Base-by-base conservation (phyloP, 169 alveolate genomes). In the Eimeria sp. region DNA sequence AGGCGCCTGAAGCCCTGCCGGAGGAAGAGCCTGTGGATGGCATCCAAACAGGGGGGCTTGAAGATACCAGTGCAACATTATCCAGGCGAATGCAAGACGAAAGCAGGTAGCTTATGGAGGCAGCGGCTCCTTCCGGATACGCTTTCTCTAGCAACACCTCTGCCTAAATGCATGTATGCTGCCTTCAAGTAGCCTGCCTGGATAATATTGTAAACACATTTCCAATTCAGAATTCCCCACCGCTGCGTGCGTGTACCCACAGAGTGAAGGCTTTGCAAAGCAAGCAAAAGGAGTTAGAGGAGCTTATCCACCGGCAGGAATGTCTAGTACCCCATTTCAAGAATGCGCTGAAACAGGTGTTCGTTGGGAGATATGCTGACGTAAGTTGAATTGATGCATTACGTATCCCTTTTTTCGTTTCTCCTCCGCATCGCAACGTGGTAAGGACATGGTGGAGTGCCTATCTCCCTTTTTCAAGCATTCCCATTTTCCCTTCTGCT, bases 1-100 rank as follows among this genome's bases (percentile, higher is more conserved):
- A 85, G 71, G 78, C 91, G 27, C 91, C 91, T 13, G 40, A 62
- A 30, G 91, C 91, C 27, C n/a, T 49, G 16, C 91, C 91, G 11
- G 91, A 85, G 78, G 62, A 46, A 62, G 91, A 85, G 30, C 91
- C 91, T 60, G 91, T 85, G 37, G 91, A 85, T 25, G 78, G 37
- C 54, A 62, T 30, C 56, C 80, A 58, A 23, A 30, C 54, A 3
- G 40, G 74, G 46, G 90, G 27, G 56, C 74, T 16, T n/a, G 90
- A 56, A 27, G 54, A 82, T 1, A 23, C 46, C 66, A 52, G 54
- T 43, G 88, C 58, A 46, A 20, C 68, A 62, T 40, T 64, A 33
- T 20, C 78, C 60, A 52, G 80, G 64, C 91, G 52, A 56, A n/a
- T 8, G 23, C 91, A 85, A 40, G 62, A 58, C 4, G 60, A 85